Evolutionary conservation across 2,329 filamentous ascomycete genomes (phyloP), one percentile per base, ranked within the genome.

Genomic region (Lasiodiplodia hormozganensis): DNA sequence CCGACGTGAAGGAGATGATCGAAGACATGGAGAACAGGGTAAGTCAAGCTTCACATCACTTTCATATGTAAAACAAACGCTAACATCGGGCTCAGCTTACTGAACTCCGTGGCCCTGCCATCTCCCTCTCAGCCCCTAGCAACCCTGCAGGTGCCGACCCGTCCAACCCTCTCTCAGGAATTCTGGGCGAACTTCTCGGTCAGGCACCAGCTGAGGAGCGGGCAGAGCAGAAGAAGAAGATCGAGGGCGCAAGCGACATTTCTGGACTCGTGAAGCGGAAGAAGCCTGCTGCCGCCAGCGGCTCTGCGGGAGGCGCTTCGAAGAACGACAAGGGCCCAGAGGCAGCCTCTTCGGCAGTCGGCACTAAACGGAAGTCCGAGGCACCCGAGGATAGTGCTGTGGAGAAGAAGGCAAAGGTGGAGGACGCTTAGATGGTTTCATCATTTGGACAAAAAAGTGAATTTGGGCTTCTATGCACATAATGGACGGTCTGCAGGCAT

Each of bases 1-100:
- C 84, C 65, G 91, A 96, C 70, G 90, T 92, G 72, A 92, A 92
- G 80, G 90, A 94, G 70, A 88, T 96, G 72, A 86, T 95, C 58
- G 85, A 86, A 65, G 92, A 96, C 72, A 92, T 96, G 88, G 89
- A 93, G 81, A 87, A 90, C 76, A 85, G 92, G 72, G 88, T 92
- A 82, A 80, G 87, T 65, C 23, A 34, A 56, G 14, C n/a, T 49
- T 52, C 12, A 21, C 40, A 18, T 43, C 56, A 52, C 14, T 21
- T 8, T 14, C 25, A n/a, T 28, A 23, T 47, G n/a, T 28, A 54
- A 18, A 23, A 25, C 31, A 47, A 49, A 47, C 57, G 71, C 68
- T 72, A 69, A 76, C 36, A 14, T n/a, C 51, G 4, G 21, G 21
- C n/a, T n/a, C 71, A 91, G 85, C 87, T 95, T 40, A 81, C 86